Percentiles rank a stretch among this genome's conserved stretches.
Evolutionary conservation across 176 grass and related monocot genomes (phyloP).

Genomic region (Poa annua): DNA sequence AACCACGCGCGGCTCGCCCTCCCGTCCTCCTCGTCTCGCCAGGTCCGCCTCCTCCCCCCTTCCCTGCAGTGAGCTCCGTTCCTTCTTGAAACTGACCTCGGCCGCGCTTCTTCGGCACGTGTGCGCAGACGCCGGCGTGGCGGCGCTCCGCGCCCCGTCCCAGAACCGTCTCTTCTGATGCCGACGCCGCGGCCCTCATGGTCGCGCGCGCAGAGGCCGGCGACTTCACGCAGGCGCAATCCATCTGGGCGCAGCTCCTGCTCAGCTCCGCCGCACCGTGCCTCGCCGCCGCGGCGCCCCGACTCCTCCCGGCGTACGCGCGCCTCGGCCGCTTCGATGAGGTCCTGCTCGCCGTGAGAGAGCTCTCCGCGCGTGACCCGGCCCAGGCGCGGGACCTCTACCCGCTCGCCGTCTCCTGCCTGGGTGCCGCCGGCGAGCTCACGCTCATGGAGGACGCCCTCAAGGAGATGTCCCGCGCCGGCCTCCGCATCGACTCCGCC

Average conservation of each 20-base stretch:
- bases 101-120: neutral
- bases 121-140: neutral
- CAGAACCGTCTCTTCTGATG: conserved; percentile 11
- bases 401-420: conserved; percentile 68
- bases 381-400: conserved; percentile 42
- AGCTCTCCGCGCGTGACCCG: conserved; percentile 52
- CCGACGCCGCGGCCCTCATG: conserved; percentile 48
- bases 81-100: neutral
- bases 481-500: conserved; percentile 60
- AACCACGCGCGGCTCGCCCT: neutral
- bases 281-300: conserved; percentile 41
- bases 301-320: conserved; percentile 66
- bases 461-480: conserved; percentile 55
- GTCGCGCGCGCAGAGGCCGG: conserved; percentile 67
- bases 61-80: neutral
- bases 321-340: conserved; percentile 57
- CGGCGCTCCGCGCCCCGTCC: neutral
- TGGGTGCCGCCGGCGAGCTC: conserved; percentile 66
- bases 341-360: conserved; percentile 49
- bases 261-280: conserved; percentile 62
- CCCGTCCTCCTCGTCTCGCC: neutral
- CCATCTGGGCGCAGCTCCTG: conserved; percentile 78
- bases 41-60: neutral
- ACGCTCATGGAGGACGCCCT: conserved; percentile 64
- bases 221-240: conserved; percentile 56